A percentile compares a stretch with the other conserved stretches of the same genome.
phyloP scores from a whole-genome alignment of 768 basidiomycete genomes.

The Lactifluus rugatus region DNA sequence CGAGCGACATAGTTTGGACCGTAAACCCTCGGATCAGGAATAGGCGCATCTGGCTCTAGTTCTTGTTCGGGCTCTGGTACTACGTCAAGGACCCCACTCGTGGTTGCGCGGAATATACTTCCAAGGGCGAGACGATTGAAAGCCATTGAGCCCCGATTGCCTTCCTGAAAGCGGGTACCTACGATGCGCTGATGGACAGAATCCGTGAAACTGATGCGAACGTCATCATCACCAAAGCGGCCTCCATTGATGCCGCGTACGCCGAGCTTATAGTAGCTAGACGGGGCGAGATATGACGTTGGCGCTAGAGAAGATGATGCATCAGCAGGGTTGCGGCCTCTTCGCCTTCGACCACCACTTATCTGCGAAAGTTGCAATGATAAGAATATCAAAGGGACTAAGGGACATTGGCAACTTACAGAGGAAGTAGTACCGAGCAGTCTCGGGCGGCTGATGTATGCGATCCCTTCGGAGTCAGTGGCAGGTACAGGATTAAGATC shows the following conservation, averaged over 20 bases:
- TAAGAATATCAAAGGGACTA: not conserved
- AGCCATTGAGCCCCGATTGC: conserved; percentile 47
- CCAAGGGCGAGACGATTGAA: conserved; percentile 54
- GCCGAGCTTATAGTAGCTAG: conserved; percentile 68
- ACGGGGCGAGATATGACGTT: conserved; percentile 70
- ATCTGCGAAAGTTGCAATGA: conserved; percentile 20
- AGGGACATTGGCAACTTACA: conserved; percentile 19
- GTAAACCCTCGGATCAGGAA: conserved; percentile 44
- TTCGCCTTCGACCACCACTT: conserved; percentile 38
- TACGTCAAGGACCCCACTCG: conserved; percentile 38
- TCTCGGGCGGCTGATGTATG: conserved; percentile 61
- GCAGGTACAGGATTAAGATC: conserved; percentile 36
- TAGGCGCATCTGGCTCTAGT: conserved; percentile 25
- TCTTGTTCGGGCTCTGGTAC: conserved; percentile 13
- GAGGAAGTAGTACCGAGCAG: conserved; percentile 32
- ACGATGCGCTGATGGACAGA: conserved; percentile 53
- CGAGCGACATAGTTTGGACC: conserved; percentile 42
- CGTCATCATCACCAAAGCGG: conserved; percentile 40
- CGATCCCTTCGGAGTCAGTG: conserved; percentile 33
- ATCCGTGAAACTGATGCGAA: conserved; percentile 38
- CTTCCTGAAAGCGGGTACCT: conserved; percentile 66
- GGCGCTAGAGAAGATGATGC: conserved; percentile 63
- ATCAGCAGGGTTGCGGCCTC: conserved; percentile 49
- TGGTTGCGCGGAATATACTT: conserved; percentile 43
- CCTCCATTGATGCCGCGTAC: conserved; percentile 54